Base-by-base conservation (phyloP, 805 yeast genomes). In the Candida berthetii region DNA sequence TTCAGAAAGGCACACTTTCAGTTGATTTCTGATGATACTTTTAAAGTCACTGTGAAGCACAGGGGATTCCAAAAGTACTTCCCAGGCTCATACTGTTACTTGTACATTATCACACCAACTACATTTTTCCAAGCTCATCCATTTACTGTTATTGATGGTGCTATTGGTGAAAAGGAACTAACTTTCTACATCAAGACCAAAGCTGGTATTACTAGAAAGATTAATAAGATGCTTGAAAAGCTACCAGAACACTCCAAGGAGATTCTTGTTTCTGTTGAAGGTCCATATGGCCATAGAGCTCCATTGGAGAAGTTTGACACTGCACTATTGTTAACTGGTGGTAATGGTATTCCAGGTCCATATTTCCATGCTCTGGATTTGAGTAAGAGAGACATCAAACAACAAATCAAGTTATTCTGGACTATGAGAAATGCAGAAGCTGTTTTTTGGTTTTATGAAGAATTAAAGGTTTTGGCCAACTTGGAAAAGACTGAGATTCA, bases 41-140 rank as follows among this genome's bases (percentile, higher is more conserved):
- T 79, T 47, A 74, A 63, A 49, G 68, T 78, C 16, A 47, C 47
- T 8, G 48, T 65, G 3, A 46, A 49, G 34, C 49, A 49, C 40
- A 18, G 66, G 54, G 36, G 56, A 57, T 78, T 82, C 74, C 13
- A 48, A 74, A 64, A 63, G 33, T 62, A 71, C 17, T 61, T 52
- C 42, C 82, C 88, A 2, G 84, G 85, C 24, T 65, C 73, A 13
- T 76, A 64, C 54, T 77, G 71, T 1, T 83, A 67, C 51, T 60
- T 85, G 29, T 72, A 80, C 60, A 78, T 83, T 56, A 46, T 80
- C 43, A 63, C 74, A 36, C 67, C 73, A 16, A 54, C 61, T 3
- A 60, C 69, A 32, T 78, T 81, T 57, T 81, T 81, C 80, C 87
- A 83, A 56, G 75, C 83, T 5, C 89, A 84, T 57, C 91, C 91